These are phyloP conservation scores for Auricularia sp. DNA, from an alignment of 768 basidiomycete genomes.

Conservation along the genomic window DNA sequence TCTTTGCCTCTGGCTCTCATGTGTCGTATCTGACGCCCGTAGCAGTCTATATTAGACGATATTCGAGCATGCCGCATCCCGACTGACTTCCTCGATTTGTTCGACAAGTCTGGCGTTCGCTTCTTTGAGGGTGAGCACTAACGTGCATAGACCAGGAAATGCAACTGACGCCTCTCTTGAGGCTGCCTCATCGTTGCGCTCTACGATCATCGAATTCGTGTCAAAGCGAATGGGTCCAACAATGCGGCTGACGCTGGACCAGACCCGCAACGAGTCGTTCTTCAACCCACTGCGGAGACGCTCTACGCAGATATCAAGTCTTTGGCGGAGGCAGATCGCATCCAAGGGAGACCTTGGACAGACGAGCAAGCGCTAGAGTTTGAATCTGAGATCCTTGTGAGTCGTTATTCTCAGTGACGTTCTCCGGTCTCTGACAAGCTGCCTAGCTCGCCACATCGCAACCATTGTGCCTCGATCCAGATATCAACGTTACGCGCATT, in stretches of 20 bases:
- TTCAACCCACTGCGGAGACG: conserved; percentile 69
- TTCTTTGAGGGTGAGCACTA: conserved; percentile 68
- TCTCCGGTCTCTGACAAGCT: not conserved
- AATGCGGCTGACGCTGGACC: conserved; percentile 47
- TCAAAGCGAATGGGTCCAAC: conserved; percentile 35
- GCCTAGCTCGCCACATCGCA: conserved; percentile 60
- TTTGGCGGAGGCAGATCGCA: conserved; percentile 49
- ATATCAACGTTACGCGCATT: conserved; percentile 65
- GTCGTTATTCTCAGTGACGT: conserved; percentile 15
- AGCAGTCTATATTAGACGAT: conserved; percentile 71
- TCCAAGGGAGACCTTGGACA: conserved; percentile 39
- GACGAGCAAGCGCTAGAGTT: conserved; percentile 64
- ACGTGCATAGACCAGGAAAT: not conserved
- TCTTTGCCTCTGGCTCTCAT: not conserved
- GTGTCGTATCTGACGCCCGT: conserved; percentile 3
- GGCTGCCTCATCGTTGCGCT: conserved; percentile 83
- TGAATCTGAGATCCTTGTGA: conserved; percentile 64
- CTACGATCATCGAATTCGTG: conserved; percentile 60
- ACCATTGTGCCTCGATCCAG: conserved; percentile 71
- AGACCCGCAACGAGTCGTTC: conserved; percentile 50
- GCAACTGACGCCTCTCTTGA: conserved; percentile 18
- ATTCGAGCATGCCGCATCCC: conserved; percentile 77
- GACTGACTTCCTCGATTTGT: conserved; percentile 73
- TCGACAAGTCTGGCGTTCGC: conserved; percentile 60
- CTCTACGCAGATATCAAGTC: conserved; percentile 69